Evolutionary conservation across 1,139 yeast species (phyloP).

Genomic region (Candida gigantensis): DNA sequence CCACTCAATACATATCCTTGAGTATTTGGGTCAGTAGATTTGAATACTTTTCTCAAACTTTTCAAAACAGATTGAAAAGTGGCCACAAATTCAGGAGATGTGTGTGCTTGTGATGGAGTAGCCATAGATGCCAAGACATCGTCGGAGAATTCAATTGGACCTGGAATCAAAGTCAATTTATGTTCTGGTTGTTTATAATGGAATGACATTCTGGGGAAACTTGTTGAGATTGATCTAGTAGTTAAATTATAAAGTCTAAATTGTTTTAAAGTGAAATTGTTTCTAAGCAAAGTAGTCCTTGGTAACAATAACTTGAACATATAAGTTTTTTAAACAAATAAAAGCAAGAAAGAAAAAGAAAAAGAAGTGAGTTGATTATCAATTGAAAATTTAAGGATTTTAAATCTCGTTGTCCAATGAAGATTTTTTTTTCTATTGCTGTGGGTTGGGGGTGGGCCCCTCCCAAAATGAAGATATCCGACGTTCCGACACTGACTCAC

Average conservation of each 20-base stretch:
- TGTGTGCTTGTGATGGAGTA: constrained; percentile 85
- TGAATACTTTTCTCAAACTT: constrained; percentile 72
- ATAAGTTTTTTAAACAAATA: background rate
- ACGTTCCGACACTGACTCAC: too few species aligned
- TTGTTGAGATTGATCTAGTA: constrained; percentile 1
- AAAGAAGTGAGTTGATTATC: background rate
- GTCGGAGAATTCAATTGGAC: constrained; percentile 89
- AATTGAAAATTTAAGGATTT: too few species aligned
- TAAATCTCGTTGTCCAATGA: too few species aligned
- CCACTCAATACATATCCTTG: constrained; percentile 87
- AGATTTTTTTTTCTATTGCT: too few species aligned
- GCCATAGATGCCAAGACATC: constrained; percentile 80
- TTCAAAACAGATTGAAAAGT: constrained; percentile 71
- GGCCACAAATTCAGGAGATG: constrained; percentile 80
- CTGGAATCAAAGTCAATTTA: constrained; percentile 78
- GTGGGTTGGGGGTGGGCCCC: too few species aligned
- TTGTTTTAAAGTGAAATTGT: background rate
- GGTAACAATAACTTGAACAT: constrained; percentile 5
- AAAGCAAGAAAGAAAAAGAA: background rate
- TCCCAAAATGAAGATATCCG: too few species aligned
- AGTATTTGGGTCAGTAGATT: constrained; percentile 61
- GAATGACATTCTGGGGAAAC: constrained; percentile 12
- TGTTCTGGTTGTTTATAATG: constrained; percentile 45
- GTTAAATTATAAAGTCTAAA: too few species aligned
- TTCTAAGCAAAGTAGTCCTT: background rate